Percentiles rank a stretch among this genome's conserved stretches.
Conservation (phyloP, 495 filamentous ascomycete species). For the Articulospora tetracladia region DNA sequence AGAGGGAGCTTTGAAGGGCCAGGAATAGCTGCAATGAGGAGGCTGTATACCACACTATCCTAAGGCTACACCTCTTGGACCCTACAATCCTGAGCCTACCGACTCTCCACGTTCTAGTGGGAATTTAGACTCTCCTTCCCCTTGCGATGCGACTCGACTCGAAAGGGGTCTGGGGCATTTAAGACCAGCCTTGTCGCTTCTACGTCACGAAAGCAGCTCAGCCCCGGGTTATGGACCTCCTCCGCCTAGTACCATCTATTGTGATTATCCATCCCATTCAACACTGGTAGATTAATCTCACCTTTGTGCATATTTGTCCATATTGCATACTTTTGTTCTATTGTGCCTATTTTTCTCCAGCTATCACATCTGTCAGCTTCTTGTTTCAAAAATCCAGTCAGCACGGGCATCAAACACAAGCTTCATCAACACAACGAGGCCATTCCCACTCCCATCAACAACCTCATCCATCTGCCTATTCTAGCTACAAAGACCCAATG, state of each 20-base stretch:
- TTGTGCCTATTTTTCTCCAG: neutral
- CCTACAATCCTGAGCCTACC: no score
- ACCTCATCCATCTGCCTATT: neutral
- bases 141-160: neutral
- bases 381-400: conserved; percentile 6
- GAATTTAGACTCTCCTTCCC: neutral
- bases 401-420: neutral
- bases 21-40: no score
- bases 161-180: neutral
- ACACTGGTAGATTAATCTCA: no score
- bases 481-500: neutral
- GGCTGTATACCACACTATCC: no score
- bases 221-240: neutral
- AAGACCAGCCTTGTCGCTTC: neutral
- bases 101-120: neutral
- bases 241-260: neutral
- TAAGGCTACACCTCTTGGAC: no score
- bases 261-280: neutral
- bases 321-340: neutral
- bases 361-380: conserved; percentile 1
- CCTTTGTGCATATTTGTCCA: neutral
- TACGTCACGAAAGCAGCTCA: neutral
- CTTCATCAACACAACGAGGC: neutral
- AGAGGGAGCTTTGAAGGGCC: no score
- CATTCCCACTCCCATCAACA: neutral